These are phyloP conservation scores for Liquidambar formosana DNA, from an alignment of 164 flowering plant genomes.

Conservation along the genomic window DNA sequence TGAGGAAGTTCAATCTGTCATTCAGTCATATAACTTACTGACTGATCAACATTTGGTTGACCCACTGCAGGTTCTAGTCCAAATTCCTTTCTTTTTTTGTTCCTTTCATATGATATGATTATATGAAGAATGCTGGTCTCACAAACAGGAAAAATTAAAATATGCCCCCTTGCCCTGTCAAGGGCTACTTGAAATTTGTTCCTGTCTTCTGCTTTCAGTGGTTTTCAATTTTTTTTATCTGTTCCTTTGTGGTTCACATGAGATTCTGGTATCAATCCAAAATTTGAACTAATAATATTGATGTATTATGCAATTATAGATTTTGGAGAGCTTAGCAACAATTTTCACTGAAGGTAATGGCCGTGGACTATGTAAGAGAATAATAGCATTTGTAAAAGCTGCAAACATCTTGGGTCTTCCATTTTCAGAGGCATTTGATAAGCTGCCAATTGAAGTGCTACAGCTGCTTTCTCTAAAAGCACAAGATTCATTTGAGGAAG, in stretches of 20 bases:
- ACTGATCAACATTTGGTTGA: slow-evolving; percentile 36
- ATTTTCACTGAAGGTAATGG: slow-evolving; percentile 75
- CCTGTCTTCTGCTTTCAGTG: not conserved
- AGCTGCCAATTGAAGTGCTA: slow-evolving; percentile 84
- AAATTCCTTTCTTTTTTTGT: not conserved
- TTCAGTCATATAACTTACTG: slow-evolving; percentile 49
- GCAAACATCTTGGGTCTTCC: slow-evolving; percentile 83
- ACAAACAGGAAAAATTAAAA: not conserved
- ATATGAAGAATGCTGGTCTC: not conserved
- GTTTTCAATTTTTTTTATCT: not conserved
- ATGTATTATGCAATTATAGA: slow-evolving; percentile 36
- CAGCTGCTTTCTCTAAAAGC: slow-evolving; percentile 97
- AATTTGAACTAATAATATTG: not conserved
- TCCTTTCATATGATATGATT: not conserved
- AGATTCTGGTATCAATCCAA: not conserved
- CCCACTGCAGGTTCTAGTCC: slow-evolving; percentile 69
- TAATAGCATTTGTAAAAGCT: slow-evolving; percentile 82
- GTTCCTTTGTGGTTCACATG: not conserved
- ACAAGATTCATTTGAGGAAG: slow-evolving; percentile 98
- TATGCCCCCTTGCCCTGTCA: not conserved
- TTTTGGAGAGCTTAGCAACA: slow-evolving; percentile 62
- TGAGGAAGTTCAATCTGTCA: slow-evolving; percentile 57
- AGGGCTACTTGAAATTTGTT: not conserved
- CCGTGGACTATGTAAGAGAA: slow-evolving; percentile 79
- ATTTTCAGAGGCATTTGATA: slow-evolving; percentile 84